Percentiles rank a stretch among this genome's conserved stretches.
Conservation (phyloP, 2,329 filamentous ascomycete species). For the Alternaria conjuncta region DNA sequence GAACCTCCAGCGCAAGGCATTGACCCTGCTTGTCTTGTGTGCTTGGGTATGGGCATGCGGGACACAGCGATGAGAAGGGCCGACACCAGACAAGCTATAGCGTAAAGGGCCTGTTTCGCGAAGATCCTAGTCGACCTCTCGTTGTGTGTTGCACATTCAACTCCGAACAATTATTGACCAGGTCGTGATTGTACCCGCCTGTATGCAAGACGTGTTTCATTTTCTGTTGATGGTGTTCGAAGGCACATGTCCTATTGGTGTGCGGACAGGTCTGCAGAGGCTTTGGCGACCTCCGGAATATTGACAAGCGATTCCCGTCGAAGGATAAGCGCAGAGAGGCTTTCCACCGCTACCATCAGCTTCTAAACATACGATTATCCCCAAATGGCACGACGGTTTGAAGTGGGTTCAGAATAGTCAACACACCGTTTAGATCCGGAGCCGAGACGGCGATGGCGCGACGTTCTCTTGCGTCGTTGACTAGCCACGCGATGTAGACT, state of each 20-base stretch:
- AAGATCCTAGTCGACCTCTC: constrained; percentile 22
- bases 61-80: constrained; percentile 16
- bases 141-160: constrained; percentile 1
- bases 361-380: constrained; percentile 1
- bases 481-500: neutral
- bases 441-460: neutral
- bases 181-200: constrained; percentile 13
- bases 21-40: constrained; percentile 19
- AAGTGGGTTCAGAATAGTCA: neutral
- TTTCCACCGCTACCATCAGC: constrained; percentile 25
- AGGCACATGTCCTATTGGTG: constrained; percentile 29
- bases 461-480: neutral
- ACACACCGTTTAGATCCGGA: neutral
- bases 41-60: constrained; percentile 12
- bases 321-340: constrained; percentile 34
- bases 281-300: constrained; percentile 10
- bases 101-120: constrained; percentile 29
- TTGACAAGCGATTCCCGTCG: constrained; percentile 21
- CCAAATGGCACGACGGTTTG: neutral
- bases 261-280: constrained; percentile 6
- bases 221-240: constrained; percentile 16
- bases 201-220: constrained; percentile 33
- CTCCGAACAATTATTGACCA: constrained; percentile 22
- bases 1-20: constrained; percentile 27
- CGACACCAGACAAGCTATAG: constrained; percentile 22